Conservation (phyloP, 2,329 filamentous ascomycete genomes). For the Xylaria arbuscula region DNA sequence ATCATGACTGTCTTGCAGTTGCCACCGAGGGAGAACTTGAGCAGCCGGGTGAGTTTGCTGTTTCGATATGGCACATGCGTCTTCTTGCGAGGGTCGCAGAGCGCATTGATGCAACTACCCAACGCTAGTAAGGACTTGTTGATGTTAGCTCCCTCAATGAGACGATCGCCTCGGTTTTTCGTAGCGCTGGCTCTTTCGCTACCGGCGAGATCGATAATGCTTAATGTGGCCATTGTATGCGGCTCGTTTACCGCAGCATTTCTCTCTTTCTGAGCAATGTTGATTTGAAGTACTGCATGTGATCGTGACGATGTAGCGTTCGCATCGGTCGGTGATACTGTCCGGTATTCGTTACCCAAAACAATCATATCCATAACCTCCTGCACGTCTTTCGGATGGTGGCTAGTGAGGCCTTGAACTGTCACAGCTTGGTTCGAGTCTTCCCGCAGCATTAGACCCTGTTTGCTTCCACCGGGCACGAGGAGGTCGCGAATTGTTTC, state of each 20-base stretch:
- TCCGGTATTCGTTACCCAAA: conserved; percentile 90
- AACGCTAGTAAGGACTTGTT: conserved; percentile 97
- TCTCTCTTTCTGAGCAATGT: conserved; percentile 91
- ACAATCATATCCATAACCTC: conserved; percentile 99
- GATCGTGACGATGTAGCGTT: conserved; percentile 98
- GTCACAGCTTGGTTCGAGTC: conserved; percentile 94
- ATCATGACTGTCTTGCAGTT: conserved; percentile 99
- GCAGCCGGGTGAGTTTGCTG: conserved; percentile 92
- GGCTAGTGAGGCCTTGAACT: conserved; percentile 89
- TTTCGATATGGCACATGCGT: conserved; percentile 98
- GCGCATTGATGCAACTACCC: conserved; percentile 97
- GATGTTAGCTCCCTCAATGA: conserved; percentile 97
- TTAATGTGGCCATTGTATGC: conserved; percentile 97
- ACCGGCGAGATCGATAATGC: conserved; percentile 96
- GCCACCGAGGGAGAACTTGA: conserved; percentile 96
- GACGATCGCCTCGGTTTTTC: conserved; percentile 91
- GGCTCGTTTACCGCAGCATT: conserved; percentile 94
- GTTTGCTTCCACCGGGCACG: conserved; percentile 84
- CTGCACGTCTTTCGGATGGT: conserved; percentile 89
- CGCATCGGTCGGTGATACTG: conserved; percentile 95
- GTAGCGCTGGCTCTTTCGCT: conserved; percentile 96
- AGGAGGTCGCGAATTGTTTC: conserved; percentile 97
- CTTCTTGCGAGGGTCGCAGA: conserved; percentile 90
- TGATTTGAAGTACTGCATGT: conserved; percentile 97
- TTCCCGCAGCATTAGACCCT: conserved; percentile 90